Percentiles rank a stretch among this genome's conserved stretches.
Evolutionary conservation across 257 asterid genomes (phyloP).

Genomic region (Marsdenia floribunda): DNA sequence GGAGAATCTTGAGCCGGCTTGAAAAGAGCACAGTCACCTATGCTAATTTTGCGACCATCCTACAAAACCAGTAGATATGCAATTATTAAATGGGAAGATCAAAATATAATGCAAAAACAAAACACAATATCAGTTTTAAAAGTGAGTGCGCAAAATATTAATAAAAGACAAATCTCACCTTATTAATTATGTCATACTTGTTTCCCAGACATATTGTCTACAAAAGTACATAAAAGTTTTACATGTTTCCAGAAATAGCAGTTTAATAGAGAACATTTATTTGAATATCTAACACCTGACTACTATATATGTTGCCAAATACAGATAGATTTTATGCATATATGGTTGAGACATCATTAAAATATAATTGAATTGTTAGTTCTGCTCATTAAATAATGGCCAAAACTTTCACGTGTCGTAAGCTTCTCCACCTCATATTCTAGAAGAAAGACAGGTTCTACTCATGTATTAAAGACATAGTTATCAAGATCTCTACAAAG

Average conservation of each 20-base stretch:
- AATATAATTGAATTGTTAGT: neutral
- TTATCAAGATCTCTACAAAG: neutral
- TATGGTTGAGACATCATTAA: neutral
- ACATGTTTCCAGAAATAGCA: neutral
- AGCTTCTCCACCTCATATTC: neutral
- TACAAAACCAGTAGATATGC: slow-evolving; percentile 28
- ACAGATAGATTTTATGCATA: neutral
- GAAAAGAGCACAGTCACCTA: slow-evolving; percentile 80
- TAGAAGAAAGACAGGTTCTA: neutral
- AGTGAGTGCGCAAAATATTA: neutral
- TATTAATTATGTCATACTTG: neutral
- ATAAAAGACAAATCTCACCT: neutral
- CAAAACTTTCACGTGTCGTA: no score
- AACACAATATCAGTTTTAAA: neutral
- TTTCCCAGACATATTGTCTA: neutral
- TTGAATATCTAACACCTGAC: no score
- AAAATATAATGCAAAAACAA: no score
- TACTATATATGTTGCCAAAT: neutral
- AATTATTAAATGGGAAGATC: neutral
- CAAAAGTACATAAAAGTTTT: neutral
- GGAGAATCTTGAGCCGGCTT: slow-evolving; percentile 64
- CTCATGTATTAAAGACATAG: neutral
- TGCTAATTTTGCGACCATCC: slow-evolving; percentile 58
- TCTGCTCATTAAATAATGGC: neutral
- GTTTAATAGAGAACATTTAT: neutral